Evolutionary conservation across 352 stramenopile genomes (phyloP), one percentile per base, ranked within the genome.

Genomic region (Globisporangium iwayamae): DNA sequence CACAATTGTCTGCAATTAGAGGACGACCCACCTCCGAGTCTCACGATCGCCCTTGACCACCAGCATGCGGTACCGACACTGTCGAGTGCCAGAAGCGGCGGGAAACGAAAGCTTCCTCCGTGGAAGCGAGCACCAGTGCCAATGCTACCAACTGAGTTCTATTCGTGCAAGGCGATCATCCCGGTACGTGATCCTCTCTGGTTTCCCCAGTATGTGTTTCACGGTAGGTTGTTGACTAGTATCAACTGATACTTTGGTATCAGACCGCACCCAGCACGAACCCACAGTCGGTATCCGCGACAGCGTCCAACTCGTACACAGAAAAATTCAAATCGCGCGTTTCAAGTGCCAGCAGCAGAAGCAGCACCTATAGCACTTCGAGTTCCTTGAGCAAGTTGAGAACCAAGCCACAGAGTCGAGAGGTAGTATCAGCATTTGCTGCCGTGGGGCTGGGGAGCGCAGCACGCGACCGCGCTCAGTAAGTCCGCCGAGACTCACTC

Each of bases 71-170:
- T 9, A 28, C 14, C n/a, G 30, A 25, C n/a, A 20, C 28, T 47
- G 56, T 57, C 10, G 28, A 59, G 13, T 30, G 39, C 13, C 53
- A 39, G 25, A 32, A 64, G 65, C 58, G 28, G 57, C 53, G 55
- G 54, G 28, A 56, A 55, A 45, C 64, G 66, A 28, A 88, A 78
- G 38, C 43, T 78, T 0, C 74, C 79, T 25, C 56, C 68, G 4
- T 90, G 84, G 81, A 89, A 88, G 56, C 77, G 70, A 39, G 69
- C 79, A 10, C 79, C 75, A 1, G 79, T 93, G 34, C 84, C 84
- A 8, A 67, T 91, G 25, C 66, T 83, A 10, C 78, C 81, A 18
- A 48, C 62, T 1, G 72, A 89, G 39, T 73, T 67, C 48, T 88
- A 87, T 61, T 67, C 76, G 14, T 70, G 76, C 38, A 83, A 91